Percentiles rank a stretch among this genome's conserved stretches.
phyloP scores from a whole-genome alignment of 371 early-diverging fungal species.

The Phascolomyces articulosus region DNA sequence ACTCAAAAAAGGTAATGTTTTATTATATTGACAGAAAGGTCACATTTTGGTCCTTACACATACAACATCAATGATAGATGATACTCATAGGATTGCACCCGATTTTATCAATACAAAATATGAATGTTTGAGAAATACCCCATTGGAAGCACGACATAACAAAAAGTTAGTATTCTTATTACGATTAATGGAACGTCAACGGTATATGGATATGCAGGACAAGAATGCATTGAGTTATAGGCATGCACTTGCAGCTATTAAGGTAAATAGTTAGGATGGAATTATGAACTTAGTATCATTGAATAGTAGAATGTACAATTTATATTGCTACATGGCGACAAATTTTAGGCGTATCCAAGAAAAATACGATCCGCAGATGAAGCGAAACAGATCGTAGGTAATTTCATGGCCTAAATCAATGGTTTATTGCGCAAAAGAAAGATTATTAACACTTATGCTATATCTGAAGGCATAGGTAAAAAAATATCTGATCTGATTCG shows the following conservation, averaged over 20 bases:
- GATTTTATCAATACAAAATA: slow-evolving; percentile 41
- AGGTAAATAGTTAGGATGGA: no score
- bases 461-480: slow-evolving; percentile 44
- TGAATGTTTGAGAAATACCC: slow-evolving; percentile 51
- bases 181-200: slow-evolving; percentile 36
- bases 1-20: no score
- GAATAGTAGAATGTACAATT: no score
- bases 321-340: background rate
- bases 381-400: slow-evolving; percentile 50
- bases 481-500: slow-evolving; percentile 45
- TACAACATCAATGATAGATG: no score
- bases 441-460: no score
- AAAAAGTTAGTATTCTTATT: slow-evolving; percentile 38
- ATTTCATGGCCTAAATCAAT: background rate
- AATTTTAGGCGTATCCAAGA: slow-evolving; percentile 47
- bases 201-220: slow-evolving; percentile 39
- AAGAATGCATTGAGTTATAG: slow-evolving; percentile 49
- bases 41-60: no score
- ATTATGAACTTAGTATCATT: no score
- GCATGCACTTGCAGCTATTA: slow-evolving; percentile 53
- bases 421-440: no score
- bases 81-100: slow-evolving; percentile 20
- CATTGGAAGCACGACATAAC: slow-evolving; percentile 38
- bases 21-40: no score
- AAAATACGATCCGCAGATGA: slow-evolving; percentile 41